A percentile compares a stretch with the other conserved stretches of the same genome.
Evolutionary conservation across 257 asterid species (phyloP).

Genomic region (Solanum paucissectum): DNA sequence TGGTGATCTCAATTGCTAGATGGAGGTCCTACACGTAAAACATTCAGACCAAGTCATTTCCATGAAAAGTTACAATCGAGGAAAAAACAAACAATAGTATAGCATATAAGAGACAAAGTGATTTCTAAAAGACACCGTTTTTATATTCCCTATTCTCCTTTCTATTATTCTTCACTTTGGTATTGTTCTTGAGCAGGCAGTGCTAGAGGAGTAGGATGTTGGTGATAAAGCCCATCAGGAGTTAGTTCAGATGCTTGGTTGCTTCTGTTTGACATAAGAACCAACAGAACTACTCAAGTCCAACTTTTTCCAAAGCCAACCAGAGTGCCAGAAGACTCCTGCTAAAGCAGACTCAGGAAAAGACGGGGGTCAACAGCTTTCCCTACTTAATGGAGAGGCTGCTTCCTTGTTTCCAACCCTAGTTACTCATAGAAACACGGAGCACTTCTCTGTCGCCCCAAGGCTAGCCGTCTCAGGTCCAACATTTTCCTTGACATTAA

Average conservation of each 20-base stretch:
- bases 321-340: neutral
- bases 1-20: slow-evolving; percentile 69
- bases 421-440: neutral
- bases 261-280: neutral
- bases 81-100: neutral
- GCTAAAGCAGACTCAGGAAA: neutral
- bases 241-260: neutral
- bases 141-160: neutral
- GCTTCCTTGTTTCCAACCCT: neutral
- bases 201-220: neutral
- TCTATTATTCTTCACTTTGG: neutral
- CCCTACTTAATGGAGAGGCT: neutral
- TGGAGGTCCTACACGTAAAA: slow-evolving; percentile 64
- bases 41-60: slow-evolving; percentile 1
- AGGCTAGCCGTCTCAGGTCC: neutral
- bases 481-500: neutral
- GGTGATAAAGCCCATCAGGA: neutral
- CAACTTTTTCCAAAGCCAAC: neutral
- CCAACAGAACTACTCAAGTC: neutral
- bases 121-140: neutral
- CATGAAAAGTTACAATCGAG: neutral
- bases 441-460: neutral
- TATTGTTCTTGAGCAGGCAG: neutral
- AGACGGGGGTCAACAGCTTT: neutral
- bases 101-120: neutral